A percentile compares a stretch with the other conserved stretches of the same genome.
phyloP scores from a whole-genome alignment of 768 basidiomycete genomes.

The Rhodotorula taiwanensis region DNA sequence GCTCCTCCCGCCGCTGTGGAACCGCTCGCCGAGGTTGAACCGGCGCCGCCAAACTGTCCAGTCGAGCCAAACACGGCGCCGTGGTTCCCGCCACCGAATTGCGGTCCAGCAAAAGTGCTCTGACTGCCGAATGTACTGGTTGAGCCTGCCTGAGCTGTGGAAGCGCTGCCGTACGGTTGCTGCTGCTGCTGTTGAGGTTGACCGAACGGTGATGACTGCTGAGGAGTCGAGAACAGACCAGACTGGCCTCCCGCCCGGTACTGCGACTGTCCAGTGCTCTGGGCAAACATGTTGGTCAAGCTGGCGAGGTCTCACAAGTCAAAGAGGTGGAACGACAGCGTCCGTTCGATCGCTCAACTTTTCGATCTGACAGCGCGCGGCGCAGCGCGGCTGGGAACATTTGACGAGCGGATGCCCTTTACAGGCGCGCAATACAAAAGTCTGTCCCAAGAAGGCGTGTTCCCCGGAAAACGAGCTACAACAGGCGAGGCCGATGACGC shows the following conservation, averaged over 20 bases:
- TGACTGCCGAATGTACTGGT: not conserved
- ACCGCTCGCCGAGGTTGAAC: not conserved
- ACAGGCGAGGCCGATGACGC: no score
- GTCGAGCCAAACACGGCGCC: conserved; percentile 1
- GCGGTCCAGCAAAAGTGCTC: conserved; percentile 14
- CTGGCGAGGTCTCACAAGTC: not conserved
- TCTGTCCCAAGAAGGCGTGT: no score
- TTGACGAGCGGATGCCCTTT: no score
- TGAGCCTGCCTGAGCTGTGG: no score
- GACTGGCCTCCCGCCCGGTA: conserved; percentile 8
- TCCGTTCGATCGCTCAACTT: not conserved
- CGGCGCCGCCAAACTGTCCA: conserved; percentile 9
- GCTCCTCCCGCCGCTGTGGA: not conserved
- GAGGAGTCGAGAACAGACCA: conserved; percentile 5
- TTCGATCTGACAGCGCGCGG: no score
- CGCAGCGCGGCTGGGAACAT: no score
- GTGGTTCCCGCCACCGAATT: conserved; percentile 22
- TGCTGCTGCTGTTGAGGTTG: conserved; percentile 13
- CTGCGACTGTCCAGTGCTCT: conserved; percentile 8
- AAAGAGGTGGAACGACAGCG: not conserved
- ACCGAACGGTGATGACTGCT: conserved; percentile 5
- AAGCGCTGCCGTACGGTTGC: no score
- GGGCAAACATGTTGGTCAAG: conserved; percentile 5
- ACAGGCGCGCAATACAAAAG: no score
- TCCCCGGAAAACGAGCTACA: no score